Evolutionary conservation across 306 rosid species (phyloP).

Genomic region (Heteromeles arbutifolia): DNA sequence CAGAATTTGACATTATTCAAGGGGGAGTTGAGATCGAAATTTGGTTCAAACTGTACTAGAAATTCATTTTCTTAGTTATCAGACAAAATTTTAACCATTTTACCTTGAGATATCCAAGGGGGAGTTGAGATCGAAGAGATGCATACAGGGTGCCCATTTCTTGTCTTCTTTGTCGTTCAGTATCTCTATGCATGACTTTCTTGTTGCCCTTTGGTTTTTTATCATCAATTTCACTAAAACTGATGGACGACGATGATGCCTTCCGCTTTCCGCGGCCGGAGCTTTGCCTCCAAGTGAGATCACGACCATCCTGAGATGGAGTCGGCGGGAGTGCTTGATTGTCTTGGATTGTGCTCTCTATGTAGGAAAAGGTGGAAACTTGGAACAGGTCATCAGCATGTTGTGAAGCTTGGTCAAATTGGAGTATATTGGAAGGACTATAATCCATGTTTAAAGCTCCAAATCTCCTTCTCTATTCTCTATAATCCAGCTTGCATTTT

Average conservation of each 20-base stretch:
- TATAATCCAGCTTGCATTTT: not conserved
- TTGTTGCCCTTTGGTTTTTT: not conserved
- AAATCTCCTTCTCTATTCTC: not conserved
- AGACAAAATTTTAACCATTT: not conserved
- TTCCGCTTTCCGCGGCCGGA: not conserved
- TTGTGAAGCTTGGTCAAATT: conserved; percentile 15
- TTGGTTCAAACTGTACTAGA: not conserved
- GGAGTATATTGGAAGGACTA: conserved; percentile 6
- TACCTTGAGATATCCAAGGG: conserved; percentile 36
- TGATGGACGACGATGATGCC: not conserved
- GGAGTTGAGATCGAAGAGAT: conserved; percentile 28
- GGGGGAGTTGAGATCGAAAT: not conserved
- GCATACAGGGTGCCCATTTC: conserved; percentile 41
- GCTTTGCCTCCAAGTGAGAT: not conserved
- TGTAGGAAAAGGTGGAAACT: conserved; percentile 5
- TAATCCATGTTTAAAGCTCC: conserved; percentile 24
- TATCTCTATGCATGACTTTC: conserved; percentile 34
- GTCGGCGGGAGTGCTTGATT: conserved; percentile 1
- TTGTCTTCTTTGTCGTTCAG: conserved; percentile 45
- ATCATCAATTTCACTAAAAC: not conserved
- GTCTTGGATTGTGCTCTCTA: not conserved
- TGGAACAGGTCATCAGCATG: conserved; percentile 22
- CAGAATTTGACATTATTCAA: too few species aligned
- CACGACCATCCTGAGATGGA: conserved; percentile 1
- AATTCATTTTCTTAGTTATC: not conserved